A percentile compares a stretch with the other conserved stretches of the same genome.
Evolutionary conservation across 352 stramenopile genomes (phyloP).

Genomic region (Pelagophyceae sp.): DNA sequence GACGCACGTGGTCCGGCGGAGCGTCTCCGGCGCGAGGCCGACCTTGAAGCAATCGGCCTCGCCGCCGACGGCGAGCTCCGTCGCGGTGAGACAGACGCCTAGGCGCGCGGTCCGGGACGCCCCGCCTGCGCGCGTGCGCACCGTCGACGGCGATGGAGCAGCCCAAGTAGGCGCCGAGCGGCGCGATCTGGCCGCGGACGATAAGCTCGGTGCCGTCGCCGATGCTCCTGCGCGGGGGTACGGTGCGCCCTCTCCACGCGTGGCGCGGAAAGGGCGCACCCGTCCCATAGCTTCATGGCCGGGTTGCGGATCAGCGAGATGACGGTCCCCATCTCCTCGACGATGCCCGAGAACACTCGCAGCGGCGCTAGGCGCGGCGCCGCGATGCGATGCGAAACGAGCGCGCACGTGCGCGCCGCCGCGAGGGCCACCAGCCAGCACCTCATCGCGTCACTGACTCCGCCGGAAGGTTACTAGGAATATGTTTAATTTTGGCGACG

Average conservation of each 20-base stretch:
- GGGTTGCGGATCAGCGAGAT: conserved; percentile 73
- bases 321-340: conserved; percentile 94
- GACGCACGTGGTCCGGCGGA: conserved; percentile 73
- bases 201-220: conserved; percentile 76
- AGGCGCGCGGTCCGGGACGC: no score
- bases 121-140: no score
- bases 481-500: no score
- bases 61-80: conserved; percentile 72
- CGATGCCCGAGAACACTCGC: conserved; percentile 92
- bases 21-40: conserved; percentile 85
- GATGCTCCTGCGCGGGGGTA: conserved; percentile 15
- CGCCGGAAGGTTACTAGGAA: no score
- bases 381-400: background rate
- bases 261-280: conserved; percentile 42
- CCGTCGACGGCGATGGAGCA: conserved; percentile 90
- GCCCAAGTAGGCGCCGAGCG: conserved; percentile 57
- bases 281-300: conserved; percentile 90
- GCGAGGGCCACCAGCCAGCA: no score
- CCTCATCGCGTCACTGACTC: no score
- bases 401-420: background rate
- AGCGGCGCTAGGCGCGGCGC: background rate
- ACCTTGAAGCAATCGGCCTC: conserved; percentile 68
- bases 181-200: conserved; percentile 58
- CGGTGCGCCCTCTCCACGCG: background rate
- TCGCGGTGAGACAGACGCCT: conserved; percentile 92